phyloP scores from a whole-genome alignment of 2,329 filamentous ascomycete species.

The Colletotrichum liriopes region DNA sequence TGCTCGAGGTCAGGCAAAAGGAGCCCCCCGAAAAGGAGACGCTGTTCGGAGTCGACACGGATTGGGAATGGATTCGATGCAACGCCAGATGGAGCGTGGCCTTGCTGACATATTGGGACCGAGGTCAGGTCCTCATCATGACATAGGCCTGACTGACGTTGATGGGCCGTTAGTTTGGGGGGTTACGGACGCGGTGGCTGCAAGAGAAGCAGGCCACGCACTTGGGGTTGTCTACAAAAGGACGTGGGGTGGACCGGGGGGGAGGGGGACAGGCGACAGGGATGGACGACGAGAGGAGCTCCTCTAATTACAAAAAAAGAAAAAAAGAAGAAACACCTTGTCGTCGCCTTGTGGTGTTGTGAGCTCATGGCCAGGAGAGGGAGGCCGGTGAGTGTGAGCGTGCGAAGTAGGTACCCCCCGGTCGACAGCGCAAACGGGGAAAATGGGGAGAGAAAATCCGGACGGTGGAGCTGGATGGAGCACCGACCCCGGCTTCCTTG shows the following conservation, averaged over 20 bases:
- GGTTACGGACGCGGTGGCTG: not conserved
- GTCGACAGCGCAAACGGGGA: constrained; percentile 27
- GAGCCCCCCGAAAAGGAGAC: constrained; percentile 2
- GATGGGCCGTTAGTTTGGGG: constrained; percentile 9
- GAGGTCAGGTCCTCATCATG: constrained; percentile 14
- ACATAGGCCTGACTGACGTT: not conserved
- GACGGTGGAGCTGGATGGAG: constrained; percentile 17
- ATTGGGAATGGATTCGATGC: constrained; percentile 23
- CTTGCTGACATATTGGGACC: constrained; percentile 26
- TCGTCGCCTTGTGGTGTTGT: not conserved
- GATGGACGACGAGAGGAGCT: constrained; percentile 15
- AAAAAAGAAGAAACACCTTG: not conserved
- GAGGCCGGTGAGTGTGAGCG: not conserved
- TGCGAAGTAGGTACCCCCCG: not conserved
- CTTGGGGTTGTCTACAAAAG: not conserved
- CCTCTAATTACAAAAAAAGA: constrained; percentile 7
- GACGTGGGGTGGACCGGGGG: constrained; percentile 17
- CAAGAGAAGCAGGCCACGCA: not conserved
- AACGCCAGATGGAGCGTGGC: constrained; percentile 26
- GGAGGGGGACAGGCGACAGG: not conserved
- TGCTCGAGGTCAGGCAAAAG: not conserved
- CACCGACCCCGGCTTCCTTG: constrained; percentile 15
- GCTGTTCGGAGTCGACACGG: constrained; percentile 9
- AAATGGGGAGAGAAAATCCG: constrained; percentile 38
- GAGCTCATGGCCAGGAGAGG: not conserved